Conservation (phyloP, 2,329 filamentous ascomycete species). For the Akanthomyces lecanii region DNA sequence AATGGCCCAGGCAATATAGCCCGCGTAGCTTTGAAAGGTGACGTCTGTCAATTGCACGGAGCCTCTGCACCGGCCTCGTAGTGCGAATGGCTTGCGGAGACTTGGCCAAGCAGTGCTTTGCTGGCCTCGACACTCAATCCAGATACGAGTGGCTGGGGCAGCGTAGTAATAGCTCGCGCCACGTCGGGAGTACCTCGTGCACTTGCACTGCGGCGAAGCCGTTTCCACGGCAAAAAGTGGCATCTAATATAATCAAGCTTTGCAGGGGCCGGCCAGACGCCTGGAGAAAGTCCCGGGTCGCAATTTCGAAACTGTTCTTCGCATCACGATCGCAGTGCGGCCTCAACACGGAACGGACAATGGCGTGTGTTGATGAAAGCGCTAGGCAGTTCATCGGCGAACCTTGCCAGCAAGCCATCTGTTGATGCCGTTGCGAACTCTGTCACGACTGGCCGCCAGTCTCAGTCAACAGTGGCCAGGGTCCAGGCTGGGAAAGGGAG, state of each 20-base stretch:
- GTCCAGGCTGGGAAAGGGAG: neutral
- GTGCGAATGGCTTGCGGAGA: neutral
- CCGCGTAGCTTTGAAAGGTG: neutral
- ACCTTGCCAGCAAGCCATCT: neutral
- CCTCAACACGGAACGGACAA: neutral
- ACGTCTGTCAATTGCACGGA: neutral
- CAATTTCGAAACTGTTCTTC: neutral
- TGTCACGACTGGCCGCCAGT: neutral
- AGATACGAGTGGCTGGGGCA: constrained; percentile 11
- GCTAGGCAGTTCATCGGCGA: neutral
- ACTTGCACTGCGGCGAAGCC: neutral
- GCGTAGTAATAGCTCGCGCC: neutral
- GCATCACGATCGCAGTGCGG: neutral
- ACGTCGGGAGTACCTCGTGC: neutral
- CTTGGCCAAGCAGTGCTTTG: neutral
- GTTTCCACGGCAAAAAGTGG: constrained; percentile 2
- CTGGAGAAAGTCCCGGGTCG: neutral
- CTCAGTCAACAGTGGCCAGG: neutral
- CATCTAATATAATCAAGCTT: neutral
- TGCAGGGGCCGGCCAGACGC: neutral
- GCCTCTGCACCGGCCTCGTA: neutral
- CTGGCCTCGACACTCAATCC: neutral
- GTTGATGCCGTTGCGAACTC: neutral
- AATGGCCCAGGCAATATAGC: neutral
- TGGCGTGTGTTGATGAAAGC: neutral